Percentiles rank a stretch among this genome's conserved stretches.
Conservation (phyloP, 495 filamentous ascomycete species). For the Pseudevernia furfuracea region DNA sequence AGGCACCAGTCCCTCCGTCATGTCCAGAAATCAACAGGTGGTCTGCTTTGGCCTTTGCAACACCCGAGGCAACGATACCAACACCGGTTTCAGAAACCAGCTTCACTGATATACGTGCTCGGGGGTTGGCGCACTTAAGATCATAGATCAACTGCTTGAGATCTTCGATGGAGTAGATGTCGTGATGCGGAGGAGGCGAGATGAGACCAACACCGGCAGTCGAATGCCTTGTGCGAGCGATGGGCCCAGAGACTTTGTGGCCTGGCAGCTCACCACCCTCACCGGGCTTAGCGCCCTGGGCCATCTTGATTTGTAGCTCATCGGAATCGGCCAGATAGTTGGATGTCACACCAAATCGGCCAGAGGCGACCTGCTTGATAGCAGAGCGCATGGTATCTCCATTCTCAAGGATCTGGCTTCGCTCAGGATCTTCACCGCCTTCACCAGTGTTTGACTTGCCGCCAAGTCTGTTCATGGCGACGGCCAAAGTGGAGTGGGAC, state of each 20-base stretch:
- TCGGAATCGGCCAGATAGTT: constrained; percentile 98
- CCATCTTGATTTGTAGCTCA: constrained; percentile 99
- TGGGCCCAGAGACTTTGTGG: constrained; percentile 95
- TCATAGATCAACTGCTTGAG: constrained; percentile 99
- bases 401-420: constrained; percentile 77
- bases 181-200: constrained; percentile 97
- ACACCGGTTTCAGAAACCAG: constrained; percentile 97
- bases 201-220: constrained; percentile 97
- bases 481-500: constrained; percentile 91
- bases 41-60: constrained; percentile 96
- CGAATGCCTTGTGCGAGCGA: constrained; percentile 94
- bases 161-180: constrained; percentile 99
- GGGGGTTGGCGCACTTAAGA: constrained; percentile 94
- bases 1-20: constrained; percentile 96
- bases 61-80: constrained; percentile 96
- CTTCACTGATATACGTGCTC: constrained; percentile 94
- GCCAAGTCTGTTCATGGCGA: constrained; percentile 96
- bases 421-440: constrained; percentile 94
- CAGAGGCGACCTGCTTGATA: constrained; percentile 98
- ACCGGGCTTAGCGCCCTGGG: constrained; percentile 96
- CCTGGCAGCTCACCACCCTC: constrained; percentile 97
- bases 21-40: constrained; percentile 98
- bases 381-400: constrained; percentile 98
- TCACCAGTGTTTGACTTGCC: constrained; percentile 99
- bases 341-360: constrained; percentile 95